phyloP scores from a whole-genome alignment of 257 asterid species.

The Echium plantagineum region DNA sequence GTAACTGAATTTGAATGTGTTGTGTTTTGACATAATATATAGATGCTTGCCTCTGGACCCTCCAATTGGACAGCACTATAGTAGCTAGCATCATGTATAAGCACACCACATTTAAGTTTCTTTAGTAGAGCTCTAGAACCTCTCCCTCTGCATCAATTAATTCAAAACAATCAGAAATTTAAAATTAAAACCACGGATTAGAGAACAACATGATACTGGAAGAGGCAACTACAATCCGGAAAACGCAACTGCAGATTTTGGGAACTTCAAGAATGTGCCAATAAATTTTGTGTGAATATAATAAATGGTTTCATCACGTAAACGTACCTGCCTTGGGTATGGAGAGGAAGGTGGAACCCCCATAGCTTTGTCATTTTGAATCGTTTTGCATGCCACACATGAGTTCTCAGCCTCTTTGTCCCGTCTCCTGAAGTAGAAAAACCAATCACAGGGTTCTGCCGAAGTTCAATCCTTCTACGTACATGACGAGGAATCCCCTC shows the following conservation, averaged over 20 bases:
- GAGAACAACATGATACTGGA: too few relatives aligned
- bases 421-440: slow-evolving; percentile 57
- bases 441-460: slow-evolving; percentile 44
- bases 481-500: slow-evolving; percentile 42
- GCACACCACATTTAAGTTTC: slow-evolving; percentile 48
- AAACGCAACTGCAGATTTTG: too few relatives aligned
- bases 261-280: too few relatives aligned
- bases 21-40: slow-evolving; percentile 2
- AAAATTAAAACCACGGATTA: neutral
- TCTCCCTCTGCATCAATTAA: slow-evolving; percentile 50
- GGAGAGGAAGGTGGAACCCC: slow-evolving; percentile 80
- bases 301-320: too few relatives aligned
- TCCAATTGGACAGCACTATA: slow-evolving; percentile 52
- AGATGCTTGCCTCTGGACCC: slow-evolving; percentile 69
- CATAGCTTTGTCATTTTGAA: slow-evolving; percentile 65
- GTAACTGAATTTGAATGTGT: too few relatives aligned
- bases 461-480: slow-evolving; percentile 60
- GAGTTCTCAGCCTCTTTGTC: slow-evolving; percentile 55
- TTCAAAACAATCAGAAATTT: slow-evolving; percentile 5
- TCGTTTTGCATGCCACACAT: slow-evolving; percentile 92
- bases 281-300: too few relatives aligned
- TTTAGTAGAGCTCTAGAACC: slow-evolving; percentile 81
- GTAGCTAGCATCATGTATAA: slow-evolving; percentile 85
- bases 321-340: slow-evolving; percentile 67
- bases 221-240: too few relatives aligned